Conservation (phyloP, 306 rosid species). For the Sechiopsis laciniata region DNA sequence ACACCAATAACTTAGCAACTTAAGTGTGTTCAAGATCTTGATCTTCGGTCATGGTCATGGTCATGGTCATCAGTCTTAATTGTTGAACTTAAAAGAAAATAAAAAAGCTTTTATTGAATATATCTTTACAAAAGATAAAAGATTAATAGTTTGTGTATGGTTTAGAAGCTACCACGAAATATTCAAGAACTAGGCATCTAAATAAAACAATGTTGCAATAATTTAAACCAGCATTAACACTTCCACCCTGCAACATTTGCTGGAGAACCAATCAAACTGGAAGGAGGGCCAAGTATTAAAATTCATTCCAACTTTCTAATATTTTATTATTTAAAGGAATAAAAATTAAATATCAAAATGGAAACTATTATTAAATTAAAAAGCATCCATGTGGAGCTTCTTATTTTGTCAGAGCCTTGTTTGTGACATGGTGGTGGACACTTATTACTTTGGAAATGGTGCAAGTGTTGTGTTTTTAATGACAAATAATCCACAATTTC, state of each 20-base stretch:
- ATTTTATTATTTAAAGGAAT: no score
- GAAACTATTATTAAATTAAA: background rate
- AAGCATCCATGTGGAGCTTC: background rate
- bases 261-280: background rate
- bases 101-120: no score
- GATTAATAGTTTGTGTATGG: no score
- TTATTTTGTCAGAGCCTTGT: constrained; percentile 11
- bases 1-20: no score
- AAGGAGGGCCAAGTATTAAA: background rate
- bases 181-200: no score
- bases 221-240: background rate
- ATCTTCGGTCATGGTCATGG: no score
- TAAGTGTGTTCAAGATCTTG: no score
- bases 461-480: background rate
- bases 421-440: background rate
- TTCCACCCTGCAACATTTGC: background rate
- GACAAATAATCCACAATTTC: background rate
- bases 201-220: background rate
- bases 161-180: no score
- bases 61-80: no score
- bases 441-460: constrained; percentile 6
- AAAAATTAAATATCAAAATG: background rate
- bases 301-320: background rate
- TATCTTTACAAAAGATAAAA: no score
- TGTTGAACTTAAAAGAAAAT: no score